phyloP scores from a whole-genome alignment of 108 stramenopile genomes.

The Parietichytrium sp. region DNA sequence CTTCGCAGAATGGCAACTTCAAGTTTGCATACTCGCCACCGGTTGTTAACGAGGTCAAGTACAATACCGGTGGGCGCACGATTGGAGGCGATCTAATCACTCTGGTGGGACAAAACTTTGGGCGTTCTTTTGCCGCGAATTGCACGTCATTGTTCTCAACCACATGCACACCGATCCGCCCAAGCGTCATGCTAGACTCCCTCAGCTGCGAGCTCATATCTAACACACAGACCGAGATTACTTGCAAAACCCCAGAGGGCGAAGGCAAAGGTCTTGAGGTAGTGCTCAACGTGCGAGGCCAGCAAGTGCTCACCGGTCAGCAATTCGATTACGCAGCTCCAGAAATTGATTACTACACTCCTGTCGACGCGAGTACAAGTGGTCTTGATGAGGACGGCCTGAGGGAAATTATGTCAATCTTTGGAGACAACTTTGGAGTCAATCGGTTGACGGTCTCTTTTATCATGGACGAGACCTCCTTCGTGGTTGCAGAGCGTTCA shows the following conservation, averaged over 20 bases:
- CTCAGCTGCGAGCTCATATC: background rate
- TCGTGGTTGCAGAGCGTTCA: background rate
- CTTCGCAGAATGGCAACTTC: too few relatives aligned
- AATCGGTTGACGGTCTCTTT: background rate
- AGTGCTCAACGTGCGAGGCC: conserved; percentile 6
- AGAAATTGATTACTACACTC: background rate
- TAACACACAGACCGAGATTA: conserved; percentile 17
- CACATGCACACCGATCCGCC: background rate
- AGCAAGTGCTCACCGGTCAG: background rate
- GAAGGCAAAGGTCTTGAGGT: conserved; percentile 24
- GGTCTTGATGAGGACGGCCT: background rate
- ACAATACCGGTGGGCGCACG: background rate
- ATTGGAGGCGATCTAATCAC: conserved; percentile 21
- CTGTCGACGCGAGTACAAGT: background rate
- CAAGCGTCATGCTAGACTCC: background rate
- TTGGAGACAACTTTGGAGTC: conserved; percentile 23
- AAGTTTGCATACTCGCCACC: background rate
- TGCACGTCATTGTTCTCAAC: background rate
- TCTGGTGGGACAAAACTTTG: conserved; percentile 39
- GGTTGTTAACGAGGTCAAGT: background rate
- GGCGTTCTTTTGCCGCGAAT: background rate
- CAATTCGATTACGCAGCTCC: conserved; percentile 28
- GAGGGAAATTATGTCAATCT: background rate
- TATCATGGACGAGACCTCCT: background rate
- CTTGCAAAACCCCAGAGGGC: conserved; percentile 26